Conservation (phyloP, 2,329 filamentous ascomycete genomes). For the Hypocrella siamensis region DNA sequence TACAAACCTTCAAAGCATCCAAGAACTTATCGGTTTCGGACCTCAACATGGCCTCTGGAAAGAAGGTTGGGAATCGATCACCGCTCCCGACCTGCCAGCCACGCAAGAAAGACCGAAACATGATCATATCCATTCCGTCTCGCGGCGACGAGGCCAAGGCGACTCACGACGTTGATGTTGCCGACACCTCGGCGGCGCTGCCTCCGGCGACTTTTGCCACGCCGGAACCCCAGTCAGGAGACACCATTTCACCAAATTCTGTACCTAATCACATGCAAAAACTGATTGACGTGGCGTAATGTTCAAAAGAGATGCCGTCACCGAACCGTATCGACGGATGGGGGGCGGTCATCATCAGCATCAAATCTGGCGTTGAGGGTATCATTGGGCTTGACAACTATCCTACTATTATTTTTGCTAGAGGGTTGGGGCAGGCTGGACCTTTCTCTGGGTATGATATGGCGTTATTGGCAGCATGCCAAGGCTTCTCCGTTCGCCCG, state of each 20-base stretch:
- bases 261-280: slow-evolving; percentile 23
- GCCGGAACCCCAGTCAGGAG: slow-evolving; percentile 2
- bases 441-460: too few relatives aligned
- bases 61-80: slow-evolving; percentile 6
- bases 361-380: too few relatives aligned
- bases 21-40: slow-evolving; percentile 19
- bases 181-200: not conserved
- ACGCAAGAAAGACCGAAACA: not conserved
- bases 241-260: slow-evolving; percentile 28
- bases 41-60: slow-evolving; percentile 7
- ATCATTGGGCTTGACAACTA: too few relatives aligned
- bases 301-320: too few relatives aligned
- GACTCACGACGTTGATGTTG: slow-evolving; percentile 5
- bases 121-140: not conserved
- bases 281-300: slow-evolving; percentile 16
- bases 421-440: too few relatives aligned
- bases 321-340: too few relatives aligned
- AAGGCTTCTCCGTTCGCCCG: too few relatives aligned
- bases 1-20: slow-evolving; percentile 27
- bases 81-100: slow-evolving; percentile 2
- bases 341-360: too few relatives aligned
- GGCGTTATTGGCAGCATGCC: too few relatives aligned
- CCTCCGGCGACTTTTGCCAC: slow-evolving; percentile 7
- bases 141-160: not conserved
- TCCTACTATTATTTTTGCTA: too few relatives aligned